Evolutionary conservation across 2,329 filamentous ascomycete species (phyloP), one percentile per base, ranked within the genome.

Genomic region (Nannizzia gypsea): DNA sequence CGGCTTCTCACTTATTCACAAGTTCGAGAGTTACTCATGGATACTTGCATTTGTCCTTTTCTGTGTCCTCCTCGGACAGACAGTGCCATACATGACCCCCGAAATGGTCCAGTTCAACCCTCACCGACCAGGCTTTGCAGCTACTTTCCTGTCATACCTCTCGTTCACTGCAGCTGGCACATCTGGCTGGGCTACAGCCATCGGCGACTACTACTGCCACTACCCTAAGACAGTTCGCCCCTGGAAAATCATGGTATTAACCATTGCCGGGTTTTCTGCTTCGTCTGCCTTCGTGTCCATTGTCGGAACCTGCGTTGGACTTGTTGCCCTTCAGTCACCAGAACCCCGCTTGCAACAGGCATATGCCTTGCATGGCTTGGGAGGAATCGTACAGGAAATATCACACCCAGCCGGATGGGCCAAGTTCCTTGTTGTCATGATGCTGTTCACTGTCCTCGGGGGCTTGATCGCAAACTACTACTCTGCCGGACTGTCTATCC

Each of bases 381-480:
- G 56, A 9, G 56, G 56, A 22, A 5, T 58, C 20, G 22, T 58
- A n/a, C n/a, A 4, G 11, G 56, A 31, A 34, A 46, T 58, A 46
- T 58, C 34, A 6, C 42, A 58, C 13, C 56, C 56, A 9, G 15
- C 15, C 17, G 38, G 20, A 20, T 58, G 56, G 56, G 28, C 56
- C 31, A 58, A 58, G 24, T 58, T 58, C 56, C n/a, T 15, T 22
- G 38, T 58, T 26, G 56, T 58, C 26, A 58, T 58, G 56, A 24
- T 58, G 22, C 17, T 58, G 17, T 58, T 58, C 22, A 40, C 56
- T 13, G 42, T 50, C 3, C 20, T 68, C 48, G 66, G 68, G 61
- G 72, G 75, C 68, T 73, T 74, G 67, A 72, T 73, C 67, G 72
- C 73, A 65, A 72, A 70, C 67, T 73, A 70, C 52, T 76, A 79